Conservation (phyloP, 2,329 filamentous ascomycete genomes). For the Xylogone sp. region DNA sequence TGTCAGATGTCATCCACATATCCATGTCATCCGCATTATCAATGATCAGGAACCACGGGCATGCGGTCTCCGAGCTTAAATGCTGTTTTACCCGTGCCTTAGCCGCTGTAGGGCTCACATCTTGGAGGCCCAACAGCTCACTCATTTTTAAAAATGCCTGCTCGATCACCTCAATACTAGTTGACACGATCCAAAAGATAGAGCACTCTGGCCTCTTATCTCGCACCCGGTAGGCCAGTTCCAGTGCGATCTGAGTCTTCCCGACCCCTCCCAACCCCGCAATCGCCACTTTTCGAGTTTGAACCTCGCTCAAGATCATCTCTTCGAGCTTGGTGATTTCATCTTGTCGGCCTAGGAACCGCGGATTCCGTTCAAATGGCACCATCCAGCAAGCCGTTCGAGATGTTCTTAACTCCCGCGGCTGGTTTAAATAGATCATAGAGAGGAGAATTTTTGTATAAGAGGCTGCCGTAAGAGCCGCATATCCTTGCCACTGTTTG, state of each 20-base stretch:
- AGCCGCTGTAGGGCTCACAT: no score
- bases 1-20: constrained; percentile 16
- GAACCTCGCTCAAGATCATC: constrained; percentile 19
- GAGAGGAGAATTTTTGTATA: constrained; percentile 16
- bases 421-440: no score
- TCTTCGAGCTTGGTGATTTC: constrained; percentile 22
- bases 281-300: constrained; percentile 24
- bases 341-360: constrained; percentile 23
- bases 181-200: constrained; percentile 41
- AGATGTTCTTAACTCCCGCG: no score
- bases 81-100: constrained; percentile 8
- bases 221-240: constrained; percentile 35
- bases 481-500: constrained; percentile 2
- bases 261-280: constrained; percentile 37
- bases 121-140: constrained; percentile 5
- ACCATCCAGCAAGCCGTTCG: no score
- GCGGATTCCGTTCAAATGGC: constrained; percentile 10
- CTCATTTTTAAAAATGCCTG: constrained; percentile 30
- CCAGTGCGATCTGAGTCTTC: constrained; percentile 37
- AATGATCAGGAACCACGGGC: constrained; percentile 37
- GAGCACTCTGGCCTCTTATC: constrained; percentile 31
- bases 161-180: constrained; percentile 34
- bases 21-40: constrained; percentile 38
- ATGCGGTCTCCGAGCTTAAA: constrained; percentile 15
- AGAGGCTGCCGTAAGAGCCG: neutral